Conservation (phyloP, 768 basidiomycete genomes). For the Hydnomerulius pinastri region DNA sequence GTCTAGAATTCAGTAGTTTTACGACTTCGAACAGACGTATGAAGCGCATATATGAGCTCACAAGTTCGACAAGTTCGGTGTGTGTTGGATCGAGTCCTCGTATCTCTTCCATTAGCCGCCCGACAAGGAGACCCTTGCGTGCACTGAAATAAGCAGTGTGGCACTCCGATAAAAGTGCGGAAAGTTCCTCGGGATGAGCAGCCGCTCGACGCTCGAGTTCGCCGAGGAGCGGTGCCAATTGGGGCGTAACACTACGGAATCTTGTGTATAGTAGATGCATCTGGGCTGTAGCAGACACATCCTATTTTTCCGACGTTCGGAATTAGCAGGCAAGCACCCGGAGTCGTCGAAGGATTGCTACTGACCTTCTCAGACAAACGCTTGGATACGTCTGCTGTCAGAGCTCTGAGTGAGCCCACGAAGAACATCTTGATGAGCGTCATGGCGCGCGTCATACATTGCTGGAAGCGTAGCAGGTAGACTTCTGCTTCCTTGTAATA, state of each 20-base stretch:
- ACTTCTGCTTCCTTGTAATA: constrained; percentile 92
- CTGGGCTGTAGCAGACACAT: constrained; percentile 78
- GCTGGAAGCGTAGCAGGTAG: constrained; percentile 95
- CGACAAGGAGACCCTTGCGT: constrained; percentile 70
- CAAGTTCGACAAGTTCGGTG: constrained; percentile 88
- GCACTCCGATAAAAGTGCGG: constrained; percentile 81
- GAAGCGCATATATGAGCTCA: constrained; percentile 36
- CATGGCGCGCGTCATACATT: constrained; percentile 98
- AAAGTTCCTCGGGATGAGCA: constrained; percentile 82
- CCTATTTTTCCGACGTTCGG: constrained; percentile 51
- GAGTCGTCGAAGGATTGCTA: not conserved
- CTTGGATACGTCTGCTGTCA: constrained; percentile 76
- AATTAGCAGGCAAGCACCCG: not conserved
- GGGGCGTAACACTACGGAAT: constrained; percentile 70
- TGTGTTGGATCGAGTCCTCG: constrained; percentile 74
- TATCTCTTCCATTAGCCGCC: constrained; percentile 79
- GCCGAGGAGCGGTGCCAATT: constrained; percentile 74
- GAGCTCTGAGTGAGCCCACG: constrained; percentile 76
- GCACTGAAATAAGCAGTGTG: constrained; percentile 80
- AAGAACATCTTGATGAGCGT: constrained; percentile 98
- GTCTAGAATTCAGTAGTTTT: constrained; percentile 52
- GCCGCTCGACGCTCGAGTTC: constrained; percentile 83
- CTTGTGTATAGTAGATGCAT: constrained; percentile 88
- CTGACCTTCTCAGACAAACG: constrained; percentile 75
- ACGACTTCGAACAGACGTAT: not conserved